phyloP scores from a whole-genome alignment of 2,329 filamentous ascomycete species.

The Dissoconium aciculare region DNA sequence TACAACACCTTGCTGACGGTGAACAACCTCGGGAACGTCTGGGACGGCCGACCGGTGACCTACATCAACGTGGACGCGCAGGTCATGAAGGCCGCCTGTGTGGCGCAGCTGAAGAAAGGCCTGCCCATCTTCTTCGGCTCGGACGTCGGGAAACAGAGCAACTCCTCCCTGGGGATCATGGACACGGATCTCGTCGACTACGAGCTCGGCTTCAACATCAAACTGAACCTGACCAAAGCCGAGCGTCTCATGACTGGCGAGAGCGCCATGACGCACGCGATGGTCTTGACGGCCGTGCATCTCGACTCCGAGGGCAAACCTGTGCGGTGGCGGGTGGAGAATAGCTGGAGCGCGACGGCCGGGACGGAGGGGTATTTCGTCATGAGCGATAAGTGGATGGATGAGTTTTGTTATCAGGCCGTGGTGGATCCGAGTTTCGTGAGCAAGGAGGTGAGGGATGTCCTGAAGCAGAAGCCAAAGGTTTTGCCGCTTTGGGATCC shows the following conservation, averaged over 20 bases:
- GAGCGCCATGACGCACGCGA: slow-evolving; percentile 77
- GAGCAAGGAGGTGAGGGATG: slow-evolving; percentile 49
- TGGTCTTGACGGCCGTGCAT: slow-evolving; percentile 81
- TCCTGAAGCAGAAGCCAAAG: slow-evolving; percentile 54
- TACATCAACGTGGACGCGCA: slow-evolving; percentile 72
- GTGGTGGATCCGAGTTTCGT: slow-evolving; percentile 56
- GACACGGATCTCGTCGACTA: slow-evolving; percentile 65
- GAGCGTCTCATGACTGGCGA: slow-evolving; percentile 60
- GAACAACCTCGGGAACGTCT: slow-evolving; percentile 63
- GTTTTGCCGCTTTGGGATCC: slow-evolving; percentile 44
- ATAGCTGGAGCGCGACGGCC: slow-evolving; percentile 58
- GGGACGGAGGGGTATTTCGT: slow-evolving; percentile 76
- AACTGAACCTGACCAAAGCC: slow-evolving; percentile 59
- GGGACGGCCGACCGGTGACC: slow-evolving; percentile 57
- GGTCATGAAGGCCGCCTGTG: slow-evolving; percentile 56
- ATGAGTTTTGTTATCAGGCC: slow-evolving; percentile 65
- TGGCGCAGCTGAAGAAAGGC: slow-evolving; percentile 63
- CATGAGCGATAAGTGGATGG: slow-evolving; percentile 59
- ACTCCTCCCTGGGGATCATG: slow-evolving; percentile 57
- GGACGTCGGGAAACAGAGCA: slow-evolving; percentile 73
- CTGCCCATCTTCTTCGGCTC: slow-evolving; percentile 78
- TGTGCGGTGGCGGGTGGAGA: slow-evolving; percentile 74
- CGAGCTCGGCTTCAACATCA: slow-evolving; percentile 67
- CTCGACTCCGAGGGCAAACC: slow-evolving; percentile 50
- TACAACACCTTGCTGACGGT: slow-evolving; percentile 61